Evolutionary conservation across 805 yeast species (phyloP), one percentile per base, ranked within the genome.

Genomic region (Candida cerambycidarum): DNA sequence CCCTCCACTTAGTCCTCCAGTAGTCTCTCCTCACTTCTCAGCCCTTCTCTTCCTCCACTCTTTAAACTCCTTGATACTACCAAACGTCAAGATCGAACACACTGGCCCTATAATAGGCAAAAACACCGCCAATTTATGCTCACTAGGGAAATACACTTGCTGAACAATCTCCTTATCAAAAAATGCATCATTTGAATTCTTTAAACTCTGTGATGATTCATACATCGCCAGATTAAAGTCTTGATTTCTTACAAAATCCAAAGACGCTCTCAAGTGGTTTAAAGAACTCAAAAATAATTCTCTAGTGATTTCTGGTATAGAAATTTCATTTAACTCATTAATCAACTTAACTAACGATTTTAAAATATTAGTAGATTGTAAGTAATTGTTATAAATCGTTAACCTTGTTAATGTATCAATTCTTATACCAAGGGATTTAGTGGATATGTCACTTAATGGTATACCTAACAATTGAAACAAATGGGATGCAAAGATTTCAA

Each of bases 101-200:
- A 89, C 68, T 1, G 99, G 99, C 0, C 98, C 98, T 27, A 90
- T 61, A 34, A 92, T 67, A 0, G 99, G 99, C 57, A 89, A 69
- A 52, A 89, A 93, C 1, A 93, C 96, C 0, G 99, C 98, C 56
- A 93, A 73, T 61, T 88, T 90, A 59, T 92, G 99, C 61, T 92
- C 97, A 50, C 86, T 92, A 0, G 99, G 98, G 71, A 90, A 89
- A 61, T 86, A 89, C 43, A 85, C 88, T 58, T 92, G 97, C 56
- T 89, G 95, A 21, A 93, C 88, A 97, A 93, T 92, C 60, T 85
- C 90, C 53, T 87, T 86, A 53, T 92, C 95, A 61, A 92, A 92
- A 55, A 92, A 92, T 0, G 98, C 97, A 35, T 70, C 70, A 50
- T 82, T 76, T 0, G 97, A 85, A 35, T 73, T 64, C 11, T 65